Evolutionary conservation across 202 grass and related monocot species (phyloP).

Genomic region (Zoysia matrella): DNA sequence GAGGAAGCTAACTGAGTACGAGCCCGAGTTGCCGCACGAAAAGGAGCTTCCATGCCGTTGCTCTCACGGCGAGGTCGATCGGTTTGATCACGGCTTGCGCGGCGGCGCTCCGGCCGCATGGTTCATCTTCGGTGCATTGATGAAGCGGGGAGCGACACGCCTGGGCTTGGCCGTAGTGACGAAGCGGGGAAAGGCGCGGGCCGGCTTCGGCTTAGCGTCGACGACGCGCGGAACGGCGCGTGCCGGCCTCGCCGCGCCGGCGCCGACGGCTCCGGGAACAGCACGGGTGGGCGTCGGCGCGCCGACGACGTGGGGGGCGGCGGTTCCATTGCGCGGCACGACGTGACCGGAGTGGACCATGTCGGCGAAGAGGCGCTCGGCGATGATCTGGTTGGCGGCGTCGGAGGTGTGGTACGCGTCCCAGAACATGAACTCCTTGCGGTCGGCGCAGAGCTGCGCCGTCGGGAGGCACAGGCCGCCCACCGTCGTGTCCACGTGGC

Average conservation of each 20-base stretch:
- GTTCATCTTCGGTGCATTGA: too few species aligned
- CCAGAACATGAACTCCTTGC: constrained; percentile 85
- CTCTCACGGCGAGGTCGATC: too few species aligned
- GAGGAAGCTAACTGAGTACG: too few species aligned
- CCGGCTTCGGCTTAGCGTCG: neutral
- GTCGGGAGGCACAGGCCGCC: constrained; percentile 95
- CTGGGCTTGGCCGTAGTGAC: neutral
- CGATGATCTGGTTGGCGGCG: constrained; percentile 86
- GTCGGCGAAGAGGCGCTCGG: constrained; percentile 65
- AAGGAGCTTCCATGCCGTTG: too few species aligned
- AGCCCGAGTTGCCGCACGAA: too few species aligned
- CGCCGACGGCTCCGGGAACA: too few species aligned
- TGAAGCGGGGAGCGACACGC: too few species aligned
- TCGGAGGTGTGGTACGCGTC: constrained; percentile 96
- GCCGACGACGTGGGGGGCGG: neutral
- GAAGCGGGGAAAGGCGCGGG: neutral
- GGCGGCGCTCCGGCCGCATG: too few species aligned
- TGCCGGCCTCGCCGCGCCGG: neutral
- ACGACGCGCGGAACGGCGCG: neutral
- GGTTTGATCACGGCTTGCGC: too few species aligned
- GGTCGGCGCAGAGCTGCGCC: constrained; percentile 69
- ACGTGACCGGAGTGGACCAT: constrained; percentile 44
- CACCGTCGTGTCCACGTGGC: constrained; percentile 80
- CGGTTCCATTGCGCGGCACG: constrained; percentile 19
- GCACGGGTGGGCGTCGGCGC: constrained; percentile 1